Evolutionary conservation across 139 green algal genomes (phyloP), one percentile per base, ranked within the genome.

Genomic region (Monoraphidium neglectum): DNA sequence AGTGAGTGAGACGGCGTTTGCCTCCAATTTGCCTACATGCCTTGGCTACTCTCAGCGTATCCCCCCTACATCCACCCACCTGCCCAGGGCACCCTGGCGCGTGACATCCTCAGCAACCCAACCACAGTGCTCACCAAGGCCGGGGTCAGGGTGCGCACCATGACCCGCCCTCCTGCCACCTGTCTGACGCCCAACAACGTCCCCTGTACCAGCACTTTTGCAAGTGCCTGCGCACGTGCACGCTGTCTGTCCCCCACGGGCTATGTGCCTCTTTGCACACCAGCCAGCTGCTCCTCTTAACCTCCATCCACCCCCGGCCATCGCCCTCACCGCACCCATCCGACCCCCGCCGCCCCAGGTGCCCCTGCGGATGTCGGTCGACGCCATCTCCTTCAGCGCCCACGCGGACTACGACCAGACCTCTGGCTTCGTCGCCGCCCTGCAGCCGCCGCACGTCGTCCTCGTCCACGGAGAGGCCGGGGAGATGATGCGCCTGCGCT

Each of bases 331-430:
- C 64, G n/a, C 38, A 8, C 43, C 43, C 12, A 8, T 12, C 43
- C 43, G 8, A 51, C 43, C 43, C 43, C 43, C 43, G 12, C 43
- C 43, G 8, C 73, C 28, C 60, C 87, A 93, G 83, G 85, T 97
- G 16, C 90, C 89, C 12, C 84, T 99, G 70, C 76, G 88, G n/a
- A 92, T 90, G 67, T 76, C 84, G 21, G 96, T 99, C 54, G 91
- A 98, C 70, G 90, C 94, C 77, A 98, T 99, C 65, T 97, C 89
- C 57, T 99, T 99, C 88, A 96, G 89, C 15, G 96, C 96, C 21
- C 96, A 99, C 76, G 95, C 96, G 26, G 96, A 99, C 83, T 99
- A 93, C 79, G 81, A 92, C n/a, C 96, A 99, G 87, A 99, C 96
- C 10, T 90, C 84, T 26, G 85, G 90, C 33, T 99, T 99, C 78